phyloP scores from a whole-genome alignment of 2,329 filamentous ascomycete genomes.

The Septoria linicola region DNA sequence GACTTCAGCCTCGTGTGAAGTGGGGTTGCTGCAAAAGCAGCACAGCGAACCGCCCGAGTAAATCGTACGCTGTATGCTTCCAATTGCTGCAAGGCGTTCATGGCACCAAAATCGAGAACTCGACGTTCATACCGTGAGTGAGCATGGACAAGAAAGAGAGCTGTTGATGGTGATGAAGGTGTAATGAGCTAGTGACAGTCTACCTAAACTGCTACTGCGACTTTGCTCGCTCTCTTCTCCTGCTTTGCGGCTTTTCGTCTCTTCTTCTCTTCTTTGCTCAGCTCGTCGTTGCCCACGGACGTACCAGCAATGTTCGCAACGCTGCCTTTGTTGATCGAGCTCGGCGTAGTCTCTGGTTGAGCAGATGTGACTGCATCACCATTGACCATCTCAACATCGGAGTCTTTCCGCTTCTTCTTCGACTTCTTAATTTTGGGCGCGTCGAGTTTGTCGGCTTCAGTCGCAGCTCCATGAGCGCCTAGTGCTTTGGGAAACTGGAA shows the following conservation, averaged over 20 bases:
- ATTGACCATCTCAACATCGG: conserved; percentile 36
- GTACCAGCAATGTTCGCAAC: conserved; percentile 7
- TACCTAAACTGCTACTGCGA: conserved; percentile 1
- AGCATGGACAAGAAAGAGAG: too few species aligned
- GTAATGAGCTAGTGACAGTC: too few species aligned
- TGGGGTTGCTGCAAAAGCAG: too few species aligned
- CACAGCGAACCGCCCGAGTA: too few species aligned
- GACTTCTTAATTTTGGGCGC: conserved; percentile 33
- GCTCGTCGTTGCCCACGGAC: conserved; percentile 17
- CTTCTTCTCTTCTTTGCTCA: conserved; percentile 38
- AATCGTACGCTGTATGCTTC: too few species aligned
- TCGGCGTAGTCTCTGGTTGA: too few species aligned
- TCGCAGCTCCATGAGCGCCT: conserved; percentile 37
- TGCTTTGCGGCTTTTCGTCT: conserved; percentile 38
- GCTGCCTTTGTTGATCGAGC: too few species aligned
- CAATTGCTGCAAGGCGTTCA: too few species aligned
- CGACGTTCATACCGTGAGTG: too few species aligned
- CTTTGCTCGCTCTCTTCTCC: conserved; percentile 30
- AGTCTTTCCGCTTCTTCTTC: conserved; percentile 40
- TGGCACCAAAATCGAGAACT: too few species aligned
- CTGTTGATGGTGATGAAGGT: too few species aligned
- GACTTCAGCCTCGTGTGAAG: too few species aligned
- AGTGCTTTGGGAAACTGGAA: conserved; percentile 32
- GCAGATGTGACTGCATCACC: conserved; percentile 20
- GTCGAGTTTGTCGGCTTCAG: conserved; percentile 45